A percentile compares a stretch with the other conserved stretches of the same genome.
These are phyloP conservation scores for Coprinopsis strossmayeri DNA, from an alignment of 768 basidiomycete species.

Conservation along the genomic window DNA sequence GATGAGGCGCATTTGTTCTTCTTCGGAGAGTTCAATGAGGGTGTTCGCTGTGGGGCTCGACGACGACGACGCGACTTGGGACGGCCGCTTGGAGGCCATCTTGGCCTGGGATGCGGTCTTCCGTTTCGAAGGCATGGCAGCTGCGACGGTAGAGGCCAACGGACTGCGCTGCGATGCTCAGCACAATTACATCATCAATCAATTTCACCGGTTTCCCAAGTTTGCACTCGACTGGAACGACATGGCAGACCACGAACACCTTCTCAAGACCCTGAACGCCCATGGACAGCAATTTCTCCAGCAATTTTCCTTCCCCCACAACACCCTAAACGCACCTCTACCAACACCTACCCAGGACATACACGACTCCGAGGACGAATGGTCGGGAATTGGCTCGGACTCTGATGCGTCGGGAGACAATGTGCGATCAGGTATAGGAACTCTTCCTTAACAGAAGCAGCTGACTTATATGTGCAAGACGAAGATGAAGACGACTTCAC, in stretches of 20 bases:
- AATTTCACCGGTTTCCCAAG: too few relatives aligned
- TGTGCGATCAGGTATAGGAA: conserved; percentile 5
- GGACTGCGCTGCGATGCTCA: too few relatives aligned
- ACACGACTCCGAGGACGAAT: conserved; percentile 27
- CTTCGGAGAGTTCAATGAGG: conserved; percentile 52
- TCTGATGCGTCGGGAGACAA: conserved; percentile 14
- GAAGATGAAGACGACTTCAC: conserved; percentile 18
- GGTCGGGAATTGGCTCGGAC: conserved; percentile 28
- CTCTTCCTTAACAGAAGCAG: too few relatives aligned
- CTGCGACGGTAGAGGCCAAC: too few relatives aligned
- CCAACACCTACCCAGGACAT: conserved; percentile 5
- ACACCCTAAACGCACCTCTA: too few relatives aligned
- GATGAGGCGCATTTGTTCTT: conserved; percentile 75
- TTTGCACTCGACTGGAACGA: too few relatives aligned
- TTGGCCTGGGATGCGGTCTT: conserved; percentile 8
- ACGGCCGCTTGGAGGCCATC: neutral
- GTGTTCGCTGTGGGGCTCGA: conserved; percentile 13
- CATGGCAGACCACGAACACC: conserved; percentile 24
- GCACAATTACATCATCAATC: too few relatives aligned
- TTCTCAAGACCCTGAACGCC: conserved; percentile 36
- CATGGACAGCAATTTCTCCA: conserved; percentile 42
- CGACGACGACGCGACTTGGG: neutral
- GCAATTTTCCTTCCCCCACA: conserved; percentile 32
- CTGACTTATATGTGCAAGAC: too few relatives aligned
- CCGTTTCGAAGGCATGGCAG: conserved; percentile 25